These are phyloP conservation scores for Capsicum rhomboideum DNA, from an alignment of 257 asterid genomes.

Conservation along the genomic window DNA sequence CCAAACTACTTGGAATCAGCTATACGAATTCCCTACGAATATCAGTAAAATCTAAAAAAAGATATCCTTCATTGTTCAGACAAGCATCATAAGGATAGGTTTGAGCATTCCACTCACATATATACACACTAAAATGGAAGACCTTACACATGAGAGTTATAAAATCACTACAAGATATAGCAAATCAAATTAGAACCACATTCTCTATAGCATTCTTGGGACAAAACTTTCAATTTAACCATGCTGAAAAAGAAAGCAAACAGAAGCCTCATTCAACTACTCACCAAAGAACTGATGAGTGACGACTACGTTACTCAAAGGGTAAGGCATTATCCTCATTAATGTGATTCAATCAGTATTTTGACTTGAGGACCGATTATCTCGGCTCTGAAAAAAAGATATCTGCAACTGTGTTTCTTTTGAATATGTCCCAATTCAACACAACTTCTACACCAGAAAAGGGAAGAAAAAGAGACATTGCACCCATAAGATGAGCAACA, in stretches of 20 bases:
- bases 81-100: neutral
- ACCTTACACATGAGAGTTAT: neutral
- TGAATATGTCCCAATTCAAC: neutral
- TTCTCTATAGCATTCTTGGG: neutral
- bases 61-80: neutral
- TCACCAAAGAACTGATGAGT: neutral
- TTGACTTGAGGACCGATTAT: neutral
- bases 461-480: neutral
- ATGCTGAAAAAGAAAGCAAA: neutral
- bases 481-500: neutral
- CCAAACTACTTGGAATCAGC: neutral
- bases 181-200: neutral
- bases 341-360: neutral
- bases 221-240: neutral
- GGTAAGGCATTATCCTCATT: neutral
- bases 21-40: neutral
- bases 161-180: neutral
- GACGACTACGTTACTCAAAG: neutral
- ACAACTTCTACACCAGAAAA: neutral
- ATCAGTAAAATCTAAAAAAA: neutral
- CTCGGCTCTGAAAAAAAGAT: neutral
- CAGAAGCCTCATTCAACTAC: neutral
- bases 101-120: neutral
- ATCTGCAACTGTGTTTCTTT: neutral
- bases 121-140: neutral